Conservation (phyloP, 2,329 filamentous ascomycete genomes). For the Cryphonectria radicalis region DNA sequence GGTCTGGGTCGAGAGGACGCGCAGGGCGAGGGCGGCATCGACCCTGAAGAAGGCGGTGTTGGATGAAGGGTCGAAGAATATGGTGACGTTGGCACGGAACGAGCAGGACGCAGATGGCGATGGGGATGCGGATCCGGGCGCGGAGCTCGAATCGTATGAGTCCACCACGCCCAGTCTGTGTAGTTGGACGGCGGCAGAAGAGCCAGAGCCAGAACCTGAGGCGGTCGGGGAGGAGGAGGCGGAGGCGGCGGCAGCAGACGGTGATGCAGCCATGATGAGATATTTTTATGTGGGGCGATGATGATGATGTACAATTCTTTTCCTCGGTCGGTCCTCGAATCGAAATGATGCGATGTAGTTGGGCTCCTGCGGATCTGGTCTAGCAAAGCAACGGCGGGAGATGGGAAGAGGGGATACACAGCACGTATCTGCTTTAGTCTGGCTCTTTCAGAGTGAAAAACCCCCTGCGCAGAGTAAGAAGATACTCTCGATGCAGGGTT, state of each 20-base stretch:
- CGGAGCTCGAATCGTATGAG: neutral
- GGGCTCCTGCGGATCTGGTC: neutral
- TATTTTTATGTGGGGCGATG: neutral
- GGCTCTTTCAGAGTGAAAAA: neutral
- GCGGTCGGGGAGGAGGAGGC: neutral
- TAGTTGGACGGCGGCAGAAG: neutral
- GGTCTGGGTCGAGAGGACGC: neutral
- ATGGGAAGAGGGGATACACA: neutral
- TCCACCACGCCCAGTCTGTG: neutral
- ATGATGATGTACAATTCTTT: neutral
- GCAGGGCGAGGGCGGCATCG: neutral
- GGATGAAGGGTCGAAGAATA: neutral
- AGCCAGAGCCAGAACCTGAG: neutral
- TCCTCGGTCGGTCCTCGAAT: neutral
- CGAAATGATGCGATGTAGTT: neutral
- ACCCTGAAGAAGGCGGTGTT: neutral
- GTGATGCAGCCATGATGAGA: neutral
- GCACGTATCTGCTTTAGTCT: neutral
- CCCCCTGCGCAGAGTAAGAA: neutral
- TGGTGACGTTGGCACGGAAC: neutral
- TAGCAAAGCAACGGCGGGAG: neutral
- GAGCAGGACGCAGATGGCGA: neutral
- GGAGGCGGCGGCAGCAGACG: neutral
- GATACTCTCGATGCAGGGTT: neutral
- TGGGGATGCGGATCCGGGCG: neutral